Percentiles rank a stretch among this genome's conserved stretches.
phyloP scores from a whole-genome alignment of 768 basidiomycete species.

The Boletus patriciae region DNA sequence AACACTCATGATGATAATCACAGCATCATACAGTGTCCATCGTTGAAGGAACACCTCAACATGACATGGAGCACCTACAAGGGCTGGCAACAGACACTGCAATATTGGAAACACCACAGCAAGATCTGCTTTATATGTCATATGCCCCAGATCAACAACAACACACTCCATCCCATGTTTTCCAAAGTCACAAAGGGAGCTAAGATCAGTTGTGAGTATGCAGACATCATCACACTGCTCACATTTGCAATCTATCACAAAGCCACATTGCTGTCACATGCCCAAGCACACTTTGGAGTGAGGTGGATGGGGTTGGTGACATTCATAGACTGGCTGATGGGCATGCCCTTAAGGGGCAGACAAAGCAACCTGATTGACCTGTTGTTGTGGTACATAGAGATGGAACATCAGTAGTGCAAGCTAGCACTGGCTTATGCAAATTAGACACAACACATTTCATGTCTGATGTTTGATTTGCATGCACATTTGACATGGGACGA shows the following conservation, averaged over 20 bases:
- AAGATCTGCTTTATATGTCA: conserved; percentile 15
- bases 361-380: not conserved
- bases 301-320: not conserved
- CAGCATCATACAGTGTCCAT: not conserved
- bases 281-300: not conserved
- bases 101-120: conserved; percentile 1
- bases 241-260: conserved; percentile 1
- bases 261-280: too few species aligned
- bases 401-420: not conserved
- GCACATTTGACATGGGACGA: too few species aligned
- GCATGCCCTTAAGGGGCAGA: not conserved
- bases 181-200: not conserved
- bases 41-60: not conserved
- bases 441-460: too few species aligned
- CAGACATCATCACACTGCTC: not conserved
- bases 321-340: not conserved
- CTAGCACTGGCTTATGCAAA: too few species aligned
- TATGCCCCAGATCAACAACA: not conserved
- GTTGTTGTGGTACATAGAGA: not conserved
- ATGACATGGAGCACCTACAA: not conserved
- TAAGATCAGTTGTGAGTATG: not conserved
- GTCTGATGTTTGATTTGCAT: too few species aligned
- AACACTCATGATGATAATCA: accelerated
- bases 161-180: not conserved
- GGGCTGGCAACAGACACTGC: not conserved